Evolutionary conservation across 768 basidiomycete species (phyloP).

Genomic region (Pleurotus cornucopiae): DNA sequence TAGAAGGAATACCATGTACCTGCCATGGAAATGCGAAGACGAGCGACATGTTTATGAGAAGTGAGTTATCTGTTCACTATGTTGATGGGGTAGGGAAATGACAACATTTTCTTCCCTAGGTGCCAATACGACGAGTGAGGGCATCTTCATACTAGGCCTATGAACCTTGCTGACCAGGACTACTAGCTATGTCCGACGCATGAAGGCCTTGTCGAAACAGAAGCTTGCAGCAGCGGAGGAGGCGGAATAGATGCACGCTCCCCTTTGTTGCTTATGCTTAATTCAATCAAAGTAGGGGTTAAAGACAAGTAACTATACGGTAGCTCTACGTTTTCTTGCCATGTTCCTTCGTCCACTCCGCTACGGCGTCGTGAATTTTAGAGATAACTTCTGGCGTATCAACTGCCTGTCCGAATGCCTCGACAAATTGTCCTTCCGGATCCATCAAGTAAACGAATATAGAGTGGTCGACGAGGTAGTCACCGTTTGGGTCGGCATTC

Average conservation of each 20-base stretch:
- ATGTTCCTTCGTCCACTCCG: constrained; percentile 37
- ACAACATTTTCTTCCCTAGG: constrained; percentile 32
- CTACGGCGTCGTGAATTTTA: constrained; percentile 50
- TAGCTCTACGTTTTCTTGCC: constrained; percentile 26
- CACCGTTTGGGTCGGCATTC: constrained; percentile 79
- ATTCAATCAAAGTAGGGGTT: background rate
- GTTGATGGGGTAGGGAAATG: background rate
- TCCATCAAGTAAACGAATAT: constrained; percentile 99
- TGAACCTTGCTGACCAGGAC: too few species aligned
- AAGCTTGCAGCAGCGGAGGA: constrained; percentile 42
- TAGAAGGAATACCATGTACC: constrained; percentile 69
- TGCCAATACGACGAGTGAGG: constrained; percentile 95
- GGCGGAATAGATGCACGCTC: constrained; percentile 20
- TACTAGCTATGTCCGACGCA: constrained; percentile 77
- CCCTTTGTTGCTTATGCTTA: too few species aligned
- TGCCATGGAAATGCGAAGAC: constrained; percentile 93
- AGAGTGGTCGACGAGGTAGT: constrained; percentile 96
- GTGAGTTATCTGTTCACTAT: constrained; percentile 35
- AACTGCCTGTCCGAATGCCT: constrained; percentile 90
- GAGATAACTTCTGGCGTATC: constrained; percentile 63
- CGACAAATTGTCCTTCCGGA: constrained; percentile 88
- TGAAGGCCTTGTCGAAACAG: constrained; percentile 78
- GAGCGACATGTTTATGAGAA: constrained; percentile 85
- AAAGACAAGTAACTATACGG: background rate
- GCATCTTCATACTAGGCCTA: too few species aligned